Conservation (phyloP, 2,329 filamentous ascomycete genomes). For the Beauveria asiatica region DNA sequence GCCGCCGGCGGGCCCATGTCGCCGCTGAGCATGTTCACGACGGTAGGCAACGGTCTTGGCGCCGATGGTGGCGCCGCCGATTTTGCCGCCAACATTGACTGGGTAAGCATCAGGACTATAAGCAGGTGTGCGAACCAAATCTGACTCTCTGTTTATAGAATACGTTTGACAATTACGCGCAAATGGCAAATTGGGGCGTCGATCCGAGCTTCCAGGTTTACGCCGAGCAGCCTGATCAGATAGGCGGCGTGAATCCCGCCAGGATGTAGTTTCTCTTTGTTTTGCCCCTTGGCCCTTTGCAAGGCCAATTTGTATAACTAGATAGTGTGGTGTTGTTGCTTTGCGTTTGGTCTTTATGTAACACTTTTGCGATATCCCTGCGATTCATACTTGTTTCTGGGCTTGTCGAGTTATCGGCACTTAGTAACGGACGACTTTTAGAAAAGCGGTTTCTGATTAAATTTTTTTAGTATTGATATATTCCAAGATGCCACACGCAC, state of each 20-base stretch:
- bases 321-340: not conserved
- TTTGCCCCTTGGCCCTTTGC: not conserved
- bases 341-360: not conserved
- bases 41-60: constrained; percentile 24
- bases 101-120: constrained; percentile 35
- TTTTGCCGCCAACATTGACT: constrained; percentile 46
- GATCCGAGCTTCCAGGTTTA: constrained; percentile 47
- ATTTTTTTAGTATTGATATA: not conserved
- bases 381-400: not conserved
- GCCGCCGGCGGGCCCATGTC: constrained; percentile 24
- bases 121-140: not conserved
- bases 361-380: not conserved
- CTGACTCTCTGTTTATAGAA: constrained; percentile 31
- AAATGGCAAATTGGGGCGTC: constrained; percentile 42
- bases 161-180: constrained; percentile 49
- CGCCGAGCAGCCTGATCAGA: constrained; percentile 18
- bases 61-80: constrained; percentile 25
- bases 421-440: not conserved
- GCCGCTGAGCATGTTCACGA: constrained; percentile 46
- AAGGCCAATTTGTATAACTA: not conserved
- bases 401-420: not conserved
- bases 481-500: not conserved
- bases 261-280: constrained; percentile 1
- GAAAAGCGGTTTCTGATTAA: not conserved
- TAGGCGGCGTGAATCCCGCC: not conserved